These are phyloP conservation scores for Alternaria atra DNA, from an alignment of 2,329 filamentous ascomycete species.

Conservation along the genomic window DNA sequence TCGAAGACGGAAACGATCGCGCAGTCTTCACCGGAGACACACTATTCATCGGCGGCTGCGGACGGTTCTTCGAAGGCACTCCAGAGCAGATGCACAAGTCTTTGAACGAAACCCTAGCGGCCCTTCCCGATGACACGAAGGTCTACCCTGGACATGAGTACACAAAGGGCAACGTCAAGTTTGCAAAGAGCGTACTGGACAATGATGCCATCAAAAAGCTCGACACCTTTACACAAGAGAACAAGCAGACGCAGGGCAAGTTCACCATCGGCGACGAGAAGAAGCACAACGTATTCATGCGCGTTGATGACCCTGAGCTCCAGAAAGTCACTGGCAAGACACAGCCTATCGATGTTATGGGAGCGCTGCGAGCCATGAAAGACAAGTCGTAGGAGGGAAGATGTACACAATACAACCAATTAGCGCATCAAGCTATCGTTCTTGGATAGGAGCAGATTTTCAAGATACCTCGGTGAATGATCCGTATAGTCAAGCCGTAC, in stretches of 20 bases:
- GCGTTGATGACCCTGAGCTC: conserved; percentile 83
- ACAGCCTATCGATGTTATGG: conserved; percentile 85
- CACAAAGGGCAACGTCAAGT: conserved; percentile 95
- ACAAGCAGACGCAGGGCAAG: conserved; percentile 89
- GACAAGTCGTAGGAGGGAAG: conserved; percentile 57
- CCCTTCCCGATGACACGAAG: conserved; percentile 86
- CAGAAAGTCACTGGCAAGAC: conserved; percentile 85
- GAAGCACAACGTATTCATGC: conserved; percentile 97
- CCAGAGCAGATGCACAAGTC: conserved; percentile 88
- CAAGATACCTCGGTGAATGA: neutral
- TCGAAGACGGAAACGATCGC: conserved; percentile 79
- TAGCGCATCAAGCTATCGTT: neutral
- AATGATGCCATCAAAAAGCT: conserved; percentile 78
- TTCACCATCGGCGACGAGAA: conserved; percentile 99
- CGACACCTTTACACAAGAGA: conserved; percentile 76
- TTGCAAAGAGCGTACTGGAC: conserved; percentile 78
- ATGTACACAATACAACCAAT: neutral
- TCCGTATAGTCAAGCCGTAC: neutral
- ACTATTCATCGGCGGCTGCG: conserved; percentile 93
- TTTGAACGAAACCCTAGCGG: conserved; percentile 82
- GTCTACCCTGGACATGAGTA: conserved; percentile 98
- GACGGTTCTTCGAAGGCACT: conserved; percentile 93
- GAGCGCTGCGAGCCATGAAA: conserved; percentile 88
- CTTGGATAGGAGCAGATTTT: neutral
- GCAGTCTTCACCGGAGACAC: conserved; percentile 97